A percentile compares a stretch with the other conserved stretches of the same genome.
These are phyloP conservation scores for Plasmodium ovale DNA, from an alignment of 169 alveolate genomes.

Conservation along the genomic window DNA sequence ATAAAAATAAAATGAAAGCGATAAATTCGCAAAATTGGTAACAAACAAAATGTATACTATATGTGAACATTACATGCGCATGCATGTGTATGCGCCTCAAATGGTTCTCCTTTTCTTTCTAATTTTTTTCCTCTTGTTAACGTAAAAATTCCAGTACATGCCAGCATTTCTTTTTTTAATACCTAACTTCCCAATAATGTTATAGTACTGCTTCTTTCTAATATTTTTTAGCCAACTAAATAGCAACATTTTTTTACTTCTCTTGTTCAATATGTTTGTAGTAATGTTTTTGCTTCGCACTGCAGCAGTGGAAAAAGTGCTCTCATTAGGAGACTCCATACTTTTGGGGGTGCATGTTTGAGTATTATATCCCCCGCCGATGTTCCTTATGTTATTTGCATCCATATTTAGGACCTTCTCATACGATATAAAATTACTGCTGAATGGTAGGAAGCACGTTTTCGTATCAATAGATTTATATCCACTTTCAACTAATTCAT, in stretches of 20 bases:
- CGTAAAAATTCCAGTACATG: conserved; percentile 84
- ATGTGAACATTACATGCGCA: background rate
- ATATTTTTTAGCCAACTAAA: conserved; percentile 75
- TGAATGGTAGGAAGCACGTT: conserved; percentile 2
- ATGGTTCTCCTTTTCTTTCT: conserved; percentile 83
- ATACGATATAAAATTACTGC: conserved; percentile 13
- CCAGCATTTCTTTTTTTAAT: conserved; percentile 86
- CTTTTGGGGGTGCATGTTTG: background rate
- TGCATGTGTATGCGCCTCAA: background rate
- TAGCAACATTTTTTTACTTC: background rate
- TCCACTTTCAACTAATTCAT: background rate
- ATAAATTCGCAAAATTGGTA: too few species aligned
- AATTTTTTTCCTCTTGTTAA: conserved; percentile 83
- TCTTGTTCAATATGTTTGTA: background rate
- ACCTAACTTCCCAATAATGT: conserved; percentile 85
- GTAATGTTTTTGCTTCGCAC: background rate
- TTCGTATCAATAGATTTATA: background rate
- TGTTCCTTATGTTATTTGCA: conserved; percentile 1
- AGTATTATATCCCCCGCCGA: conserved; percentile 1
- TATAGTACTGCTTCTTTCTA: conserved; percentile 82
- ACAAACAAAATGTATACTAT: too few species aligned
- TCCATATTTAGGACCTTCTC: background rate
- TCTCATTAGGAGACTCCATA: background rate
- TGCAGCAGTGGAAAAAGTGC: background rate
- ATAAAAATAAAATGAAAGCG: too few species aligned